Evolutionary conservation across 2,329 filamentous ascomycete genomes (phyloP).

Genomic region (Colletotrichum tofieldiae): DNA sequence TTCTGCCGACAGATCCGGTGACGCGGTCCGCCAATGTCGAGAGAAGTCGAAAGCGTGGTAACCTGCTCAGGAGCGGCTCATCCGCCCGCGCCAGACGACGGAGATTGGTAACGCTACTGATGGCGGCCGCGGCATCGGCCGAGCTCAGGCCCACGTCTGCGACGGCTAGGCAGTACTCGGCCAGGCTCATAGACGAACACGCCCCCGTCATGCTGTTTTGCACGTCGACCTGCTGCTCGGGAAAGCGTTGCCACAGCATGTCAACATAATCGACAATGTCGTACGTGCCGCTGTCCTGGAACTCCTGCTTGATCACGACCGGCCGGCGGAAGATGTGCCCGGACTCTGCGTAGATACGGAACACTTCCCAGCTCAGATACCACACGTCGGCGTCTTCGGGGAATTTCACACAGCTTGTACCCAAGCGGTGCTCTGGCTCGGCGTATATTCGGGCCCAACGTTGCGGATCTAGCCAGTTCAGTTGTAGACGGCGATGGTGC

Average conservation of each 20-base stretch:
- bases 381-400: constrained; percentile 10
- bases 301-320: constrained; percentile 8
- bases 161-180: constrained; percentile 6
- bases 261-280: constrained; percentile 11
- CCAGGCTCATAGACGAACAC: constrained; percentile 8
- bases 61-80: constrained; percentile 6
- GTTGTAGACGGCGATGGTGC: constrained; percentile 2
- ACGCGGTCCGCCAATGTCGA: constrained; percentile 13
- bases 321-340: constrained; percentile 2
- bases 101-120: constrained; percentile 10
- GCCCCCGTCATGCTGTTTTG: constrained; percentile 3
- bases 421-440: neutral
- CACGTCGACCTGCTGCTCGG: constrained; percentile 11
- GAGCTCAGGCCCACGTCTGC: constrained; percentile 2
- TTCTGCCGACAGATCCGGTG: neutral
- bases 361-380: constrained; percentile 1
- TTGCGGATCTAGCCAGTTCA: constrained; percentile 2
- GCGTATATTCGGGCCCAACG: constrained; percentile 12
- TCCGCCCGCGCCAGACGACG: constrained; percentile 14
- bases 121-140: constrained; percentile 9
- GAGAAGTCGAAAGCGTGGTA: constrained; percentile 4
- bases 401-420: neutral
- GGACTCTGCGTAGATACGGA: constrained; percentile 3
- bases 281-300: constrained; percentile 16
- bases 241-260: constrained; percentile 17